Evolutionary conservation across 305 asterid species (phyloP), one percentile per base, ranked within the genome.

Genomic region (Euphrasia arctica): DNA sequence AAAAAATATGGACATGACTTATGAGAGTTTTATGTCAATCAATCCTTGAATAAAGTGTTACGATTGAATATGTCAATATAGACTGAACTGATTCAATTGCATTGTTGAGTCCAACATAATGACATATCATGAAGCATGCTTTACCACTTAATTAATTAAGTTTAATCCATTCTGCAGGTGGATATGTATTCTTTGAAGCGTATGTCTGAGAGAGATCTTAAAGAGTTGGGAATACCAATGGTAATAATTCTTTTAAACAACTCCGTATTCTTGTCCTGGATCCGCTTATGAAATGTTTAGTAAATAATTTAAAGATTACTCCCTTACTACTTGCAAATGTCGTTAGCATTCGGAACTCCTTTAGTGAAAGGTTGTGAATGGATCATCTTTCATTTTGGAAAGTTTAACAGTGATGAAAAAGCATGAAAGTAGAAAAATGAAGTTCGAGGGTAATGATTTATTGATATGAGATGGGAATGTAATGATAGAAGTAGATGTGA

Each of bases 211-310:
- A 68, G 70, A 66, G 98, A 92, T 77, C 94, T 89, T 63, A 89
- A 87, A 75, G 97, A 84, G 74, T 60, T 89, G 78, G 98, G 98
- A 60, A 74, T 92, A 71, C 98, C 98, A 51, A 87, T 89, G 97
- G 98, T 92, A 89, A 66, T 57, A n/a, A 62, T 42, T 60, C 64
- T 18, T 18, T 18, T 69, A 42, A 60, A 58, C 51, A 43, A 18
- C 59, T 25, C 25, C 7, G 13, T 62, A 49, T 58, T 57, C 18
- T 43, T 27, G 43, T 47, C 32, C 54, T 62, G 29, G 56, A 10
- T 50, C 10, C 6, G 56, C 28, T 50, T 50, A 50, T 50, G 56
- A 50, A n/a, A 50, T 15, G 56, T 50, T 50, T 54, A 31, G 54
- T 28, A 50, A 42, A 5, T 8, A 15, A 63, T 54, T 28, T 5